phyloP scores from a whole-genome alignment of 2,329 filamentous ascomycete species.

The Periglandula ipomoeae region DNA sequence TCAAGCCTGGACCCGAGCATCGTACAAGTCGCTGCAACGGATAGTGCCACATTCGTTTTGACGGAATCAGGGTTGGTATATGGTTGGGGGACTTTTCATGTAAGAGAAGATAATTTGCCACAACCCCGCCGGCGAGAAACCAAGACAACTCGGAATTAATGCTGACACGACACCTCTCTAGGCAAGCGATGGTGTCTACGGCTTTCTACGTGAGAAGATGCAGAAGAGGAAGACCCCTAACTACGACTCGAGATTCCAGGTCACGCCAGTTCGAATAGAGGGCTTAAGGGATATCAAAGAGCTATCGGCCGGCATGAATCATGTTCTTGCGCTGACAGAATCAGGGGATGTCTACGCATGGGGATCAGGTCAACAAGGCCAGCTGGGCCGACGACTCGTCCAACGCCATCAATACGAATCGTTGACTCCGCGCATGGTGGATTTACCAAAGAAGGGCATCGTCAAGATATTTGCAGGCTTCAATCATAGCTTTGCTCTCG shows the following conservation, averaged over 20 bases:
- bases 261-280: conserved; percentile 36
- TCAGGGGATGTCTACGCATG: conserved; percentile 29
- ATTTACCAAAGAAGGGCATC: conserved; percentile 24
- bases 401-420: conserved; percentile 39
- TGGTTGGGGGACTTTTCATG: conserved; percentile 68
- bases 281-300: conserved; percentile 50
- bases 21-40: conserved; percentile 50
- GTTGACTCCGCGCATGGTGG: conserved; percentile 32
- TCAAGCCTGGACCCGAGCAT: conserved; percentile 44
- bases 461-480: conserved; percentile 42
- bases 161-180: not conserved
- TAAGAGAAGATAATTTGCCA: conserved; percentile 33
- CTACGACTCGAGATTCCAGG: conserved; percentile 5
- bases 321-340: conserved; percentile 52
- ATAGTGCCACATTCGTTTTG: conserved; percentile 60
- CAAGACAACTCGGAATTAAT: no score
- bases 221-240: conserved; percentile 29
- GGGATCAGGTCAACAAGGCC: conserved; percentile 32
- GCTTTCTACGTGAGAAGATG: conserved; percentile 8
- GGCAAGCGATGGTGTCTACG: conserved; percentile 9
- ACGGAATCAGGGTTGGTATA: conserved; percentile 61
- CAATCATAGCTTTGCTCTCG: conserved; percentile 63
- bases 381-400: conserved; percentile 38
- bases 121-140: no score
- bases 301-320: conserved; percentile 55